phyloP scores from a whole-genome alignment of 345 rosid genomes.

The Lumnitzera racemosa region DNA sequence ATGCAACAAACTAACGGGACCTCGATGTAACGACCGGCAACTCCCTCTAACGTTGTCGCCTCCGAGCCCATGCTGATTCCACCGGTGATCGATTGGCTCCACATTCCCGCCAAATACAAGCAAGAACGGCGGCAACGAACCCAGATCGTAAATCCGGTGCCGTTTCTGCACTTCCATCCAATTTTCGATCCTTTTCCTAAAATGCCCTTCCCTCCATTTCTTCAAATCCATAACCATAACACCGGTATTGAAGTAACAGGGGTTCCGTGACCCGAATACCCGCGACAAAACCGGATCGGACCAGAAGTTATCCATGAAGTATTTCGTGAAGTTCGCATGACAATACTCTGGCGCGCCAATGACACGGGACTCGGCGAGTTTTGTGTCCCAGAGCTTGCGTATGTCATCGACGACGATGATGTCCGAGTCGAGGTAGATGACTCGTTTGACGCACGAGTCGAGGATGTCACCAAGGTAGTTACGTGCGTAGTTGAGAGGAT shows the following conservation, averaged over 20 bases:
- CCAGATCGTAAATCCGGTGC: constrained; percentile 73
- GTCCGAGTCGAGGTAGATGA: constrained; percentile 94
- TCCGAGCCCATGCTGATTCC: constrained; percentile 98
- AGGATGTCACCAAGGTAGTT: constrained; percentile 84
- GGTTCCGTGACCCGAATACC: constrained; percentile 44
- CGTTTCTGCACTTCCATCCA: constrained; percentile 89
- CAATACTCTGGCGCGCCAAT: constrained; percentile 97
- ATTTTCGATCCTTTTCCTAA: constrained; percentile 52
- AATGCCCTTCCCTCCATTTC: constrained; percentile 71
- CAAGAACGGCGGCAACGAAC: constrained; percentile 88
- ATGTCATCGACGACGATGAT: constrained; percentile 78
- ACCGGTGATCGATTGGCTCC: constrained; percentile 69
- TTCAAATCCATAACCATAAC: constrained; percentile 93
- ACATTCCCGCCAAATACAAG: constrained; percentile 76
- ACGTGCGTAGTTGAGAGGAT: constrained; percentile 83
- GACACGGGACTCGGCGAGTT: constrained; percentile 39
- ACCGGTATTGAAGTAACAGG: constrained; percentile 95
- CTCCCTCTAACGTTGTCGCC: constrained; percentile 88
- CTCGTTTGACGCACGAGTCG: constrained; percentile 75
- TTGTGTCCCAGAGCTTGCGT: constrained; percentile 60
- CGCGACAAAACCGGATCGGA: constrained; percentile 59
- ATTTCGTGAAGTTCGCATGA: constrained; percentile 86
- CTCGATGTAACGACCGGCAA: constrained; percentile 75
- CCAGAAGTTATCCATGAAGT: constrained; percentile 87
- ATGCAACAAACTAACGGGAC: constrained; percentile 87